Evolutionary conservation across 352 stramenopile genomes (phyloP).

Genomic region (Globisporangium radiosum): DNA sequence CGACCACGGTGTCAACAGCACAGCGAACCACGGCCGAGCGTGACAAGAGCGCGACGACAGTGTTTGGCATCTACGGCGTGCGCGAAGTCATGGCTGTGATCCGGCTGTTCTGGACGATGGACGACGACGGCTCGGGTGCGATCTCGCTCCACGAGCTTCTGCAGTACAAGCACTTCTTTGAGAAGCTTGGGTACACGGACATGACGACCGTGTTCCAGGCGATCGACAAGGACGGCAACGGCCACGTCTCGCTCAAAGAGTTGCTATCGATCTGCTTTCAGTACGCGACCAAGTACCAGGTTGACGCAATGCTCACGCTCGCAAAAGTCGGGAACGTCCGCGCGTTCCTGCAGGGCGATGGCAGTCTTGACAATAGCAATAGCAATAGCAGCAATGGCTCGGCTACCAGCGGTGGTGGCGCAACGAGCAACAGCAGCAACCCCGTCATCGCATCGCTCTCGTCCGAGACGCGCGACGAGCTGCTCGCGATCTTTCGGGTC

Average conservation of each 20-base stretch:
- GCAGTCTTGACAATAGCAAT: neutral
- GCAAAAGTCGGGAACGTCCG: conserved; percentile 57
- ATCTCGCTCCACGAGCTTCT: conserved; percentile 50
- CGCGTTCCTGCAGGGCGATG: conserved; percentile 27
- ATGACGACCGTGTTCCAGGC: conserved; percentile 59
- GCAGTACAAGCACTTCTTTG: conserved; percentile 50
- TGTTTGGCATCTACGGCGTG: conserved; percentile 64
- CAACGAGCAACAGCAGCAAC: conserved; percentile 2
- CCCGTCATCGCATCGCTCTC: conserved; percentile 5
- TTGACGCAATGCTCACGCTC: conserved; percentile 67
- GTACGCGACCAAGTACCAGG: conserved; percentile 45
- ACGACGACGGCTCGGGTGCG: conserved; percentile 54
- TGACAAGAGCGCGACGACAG: conserved; percentile 23
- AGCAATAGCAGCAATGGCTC: neutral
- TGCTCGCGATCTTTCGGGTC: conserved; percentile 59
- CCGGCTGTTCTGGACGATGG: conserved; percentile 66
- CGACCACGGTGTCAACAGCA: neutral
- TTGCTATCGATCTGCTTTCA: conserved; percentile 63
- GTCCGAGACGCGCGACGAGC: conserved; percentile 31
- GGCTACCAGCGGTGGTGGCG: neutral
- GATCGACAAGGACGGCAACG: conserved; percentile 61
- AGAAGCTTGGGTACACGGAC: conserved; percentile 59
- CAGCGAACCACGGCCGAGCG: conserved; percentile 13
- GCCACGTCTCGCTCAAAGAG: conserved; percentile 48
- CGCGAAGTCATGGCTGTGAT: conserved; percentile 73